Evolutionary conservation across 495 filamentous ascomycete genomes (phyloP).

Genomic region (Aspergillus campestris): DNA sequence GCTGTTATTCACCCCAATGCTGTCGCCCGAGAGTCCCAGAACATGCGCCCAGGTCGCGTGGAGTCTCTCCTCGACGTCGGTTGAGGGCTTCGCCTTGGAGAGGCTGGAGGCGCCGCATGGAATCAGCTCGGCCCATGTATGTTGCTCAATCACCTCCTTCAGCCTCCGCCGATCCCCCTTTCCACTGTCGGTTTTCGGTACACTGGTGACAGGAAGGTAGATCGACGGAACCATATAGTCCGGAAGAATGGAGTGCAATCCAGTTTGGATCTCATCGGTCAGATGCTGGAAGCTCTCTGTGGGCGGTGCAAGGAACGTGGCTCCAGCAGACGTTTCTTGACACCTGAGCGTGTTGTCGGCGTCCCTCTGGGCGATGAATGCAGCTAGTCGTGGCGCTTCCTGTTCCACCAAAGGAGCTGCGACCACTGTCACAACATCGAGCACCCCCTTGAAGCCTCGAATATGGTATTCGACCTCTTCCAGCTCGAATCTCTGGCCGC

Average conservation of each 20-base stretch:
- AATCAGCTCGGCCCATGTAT: slow-evolving; percentile 1
- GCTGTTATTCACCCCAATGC: slow-evolving; percentile 26
- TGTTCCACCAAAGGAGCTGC: neutral
- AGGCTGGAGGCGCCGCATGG: neutral
- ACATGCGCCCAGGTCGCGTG: slow-evolving; percentile 16
- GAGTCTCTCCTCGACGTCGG: slow-evolving; percentile 16
- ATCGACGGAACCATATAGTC: slow-evolving; percentile 4
- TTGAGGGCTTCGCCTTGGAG: neutral
- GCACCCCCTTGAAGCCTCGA: neutral
- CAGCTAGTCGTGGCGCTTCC: neutral
- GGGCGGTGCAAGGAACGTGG: neutral
- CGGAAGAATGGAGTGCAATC: too few species aligned
- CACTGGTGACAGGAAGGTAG: neutral
- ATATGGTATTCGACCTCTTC: slow-evolving; percentile 25
- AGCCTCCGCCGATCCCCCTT: slow-evolving; percentile 14
- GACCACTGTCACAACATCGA: neutral
- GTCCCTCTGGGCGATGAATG: neutral
- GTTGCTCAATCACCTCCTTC: neutral
- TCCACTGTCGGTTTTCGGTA: slow-evolving; percentile 10
- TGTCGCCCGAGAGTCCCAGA: slow-evolving; percentile 2
- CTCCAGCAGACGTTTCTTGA: neutral
- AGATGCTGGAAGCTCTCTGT: neutral
- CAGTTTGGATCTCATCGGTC: too few species aligned
- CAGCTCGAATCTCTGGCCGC: slow-evolving; percentile 34
- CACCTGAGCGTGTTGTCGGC: neutral